Evolutionary conservation across 2,329 filamentous ascomycete species (phyloP), one percentile per base, ranked within the genome.

Genomic region (Hypoxylon sp.): DNA sequence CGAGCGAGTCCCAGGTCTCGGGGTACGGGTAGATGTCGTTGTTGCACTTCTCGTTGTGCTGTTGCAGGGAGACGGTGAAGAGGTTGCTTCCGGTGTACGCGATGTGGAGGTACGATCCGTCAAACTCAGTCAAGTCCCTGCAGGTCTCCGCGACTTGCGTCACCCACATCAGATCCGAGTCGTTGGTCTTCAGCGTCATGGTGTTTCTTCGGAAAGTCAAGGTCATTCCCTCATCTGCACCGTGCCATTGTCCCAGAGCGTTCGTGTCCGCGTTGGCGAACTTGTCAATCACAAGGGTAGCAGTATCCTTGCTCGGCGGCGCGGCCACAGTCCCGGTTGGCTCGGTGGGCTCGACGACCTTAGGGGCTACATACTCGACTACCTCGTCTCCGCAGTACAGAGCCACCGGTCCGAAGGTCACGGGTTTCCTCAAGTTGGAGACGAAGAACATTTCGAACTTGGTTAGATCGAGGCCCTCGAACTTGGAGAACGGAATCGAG

Each of bases 1-100:
- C 89, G 17, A 91, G 81, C 0, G 88, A 90, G 76, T 92, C 90
- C 84, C 89, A 90, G 0, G 90, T 91, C 76, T 88, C 88, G 0
- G 90, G 90, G 73, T 85, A 91, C 0, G 90, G 90, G 17, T 83
- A 83, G 27, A 87, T 81, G 17, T 77, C 75, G 4, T 84, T 79
- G 75, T 89, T 83, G 75, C 90, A 92, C 17, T 83, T 79, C 20
- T 81, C 80, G 73, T 92, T 92, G 79, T 91, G 87, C 79, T 92
- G 89, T 73, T 91, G 89, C 56, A 92, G 77, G 1, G 90, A 85
- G 50, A 92, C 81, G 6, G 86, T 88, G 78, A 92, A 92, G 27
- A 86, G 85, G 70, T 84, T 87, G 74, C 84, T 87, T 7, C 90
- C 90, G 1, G 82, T 84, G 77, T 89, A 91, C 10, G 85, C 84